Base-by-base conservation (phyloP, 345 rosid species). In the Hypericum perforatum region DNA sequence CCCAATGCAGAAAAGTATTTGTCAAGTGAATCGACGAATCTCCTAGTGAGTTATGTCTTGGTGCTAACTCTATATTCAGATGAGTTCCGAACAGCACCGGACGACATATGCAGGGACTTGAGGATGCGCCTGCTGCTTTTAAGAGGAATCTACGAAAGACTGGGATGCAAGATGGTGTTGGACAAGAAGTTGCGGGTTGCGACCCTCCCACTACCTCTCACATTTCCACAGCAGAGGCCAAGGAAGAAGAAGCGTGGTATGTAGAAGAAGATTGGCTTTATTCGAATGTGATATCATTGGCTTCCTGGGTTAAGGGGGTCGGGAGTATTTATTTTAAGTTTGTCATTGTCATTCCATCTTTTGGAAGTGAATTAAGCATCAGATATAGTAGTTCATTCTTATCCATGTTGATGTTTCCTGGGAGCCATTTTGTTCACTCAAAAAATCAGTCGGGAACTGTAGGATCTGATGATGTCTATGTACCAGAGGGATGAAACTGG, bases 51-150 rank as follows among this genome's bases (percentile, higher is more conserved):
- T 74, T 83, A 83, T 38, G 80, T 82, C 16, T 64, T 88, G 54
- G 94, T 88, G 55, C 89, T 92, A n/a, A 47, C 81, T 39, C 73
- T 92, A 36, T 78, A 83, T 52, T 94, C 74, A 14, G 97, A 92
- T 64, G 54, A 62, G 45, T 92, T 88, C 67, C 70, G 42, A 65
- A 79, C 84, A 6, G 68, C 74, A 64, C 85, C 80, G 0, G 53
- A 62, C 5, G 97, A 92, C 68, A 80, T 88, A 40, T 82, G 86
- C 3, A 80, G 67, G 65, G 96, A 92, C 65, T 82, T 88, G 50
- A 78, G 81, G 70, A 69, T 75, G 66, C 72, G 76, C 40, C 32
- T 52, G 2, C 45, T 77, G 11, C 60, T 11, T 6, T 44, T 85
- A 63, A 77, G 92, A 63, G 47, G 10, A 32, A 85, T 81, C 70